Evolutionary conservation across 257 asterid genomes (phyloP).

Genomic region (Coffea canephora): DNA sequence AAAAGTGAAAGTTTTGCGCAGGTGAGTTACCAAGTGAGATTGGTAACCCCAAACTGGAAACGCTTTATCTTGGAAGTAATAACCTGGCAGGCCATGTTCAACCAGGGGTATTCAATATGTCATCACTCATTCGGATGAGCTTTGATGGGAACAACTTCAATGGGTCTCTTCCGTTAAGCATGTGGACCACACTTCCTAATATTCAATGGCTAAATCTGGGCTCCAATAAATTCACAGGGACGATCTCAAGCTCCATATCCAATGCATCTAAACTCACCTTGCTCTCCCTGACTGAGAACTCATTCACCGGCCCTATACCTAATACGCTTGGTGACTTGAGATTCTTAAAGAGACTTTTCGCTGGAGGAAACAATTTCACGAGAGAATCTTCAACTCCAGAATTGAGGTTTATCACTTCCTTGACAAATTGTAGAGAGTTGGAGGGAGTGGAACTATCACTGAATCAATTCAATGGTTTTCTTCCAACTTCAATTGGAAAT

Average conservation of each 20-base stretch:
- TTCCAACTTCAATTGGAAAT: constrained; percentile 50
- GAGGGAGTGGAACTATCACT: constrained; percentile 15
- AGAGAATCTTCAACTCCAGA: constrained; percentile 29
- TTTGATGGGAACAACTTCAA: constrained; percentile 28
- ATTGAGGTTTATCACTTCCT: constrained; percentile 34
- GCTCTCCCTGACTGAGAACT: constrained; percentile 20
- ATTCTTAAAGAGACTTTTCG: constrained; percentile 18
- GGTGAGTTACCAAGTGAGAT: constrained; percentile 32
- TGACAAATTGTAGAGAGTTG: constrained; percentile 40
- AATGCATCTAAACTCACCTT: constrained; percentile 45
- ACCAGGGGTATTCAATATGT: constrained; percentile 28
- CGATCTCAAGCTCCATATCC: constrained; percentile 36
- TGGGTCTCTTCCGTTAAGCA: constrained; percentile 39
- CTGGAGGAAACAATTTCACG: constrained; percentile 43
- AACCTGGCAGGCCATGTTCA: constrained; percentile 9
- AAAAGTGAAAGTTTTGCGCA: background rate
- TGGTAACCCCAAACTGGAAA: constrained; percentile 13
- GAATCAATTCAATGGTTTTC: constrained; percentile 42
- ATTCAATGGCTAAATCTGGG: background rate
- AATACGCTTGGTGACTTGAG: constrained; percentile 31
- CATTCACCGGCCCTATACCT: constrained; percentile 39
- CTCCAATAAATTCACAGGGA: constrained; percentile 38
- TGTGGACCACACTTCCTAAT: constrained; percentile 13
- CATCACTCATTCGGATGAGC: constrained; percentile 12
- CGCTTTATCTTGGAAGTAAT: background rate